A percentile compares a stretch with the other conserved stretches of the same genome.
These are phyloP conservation scores for Tulasnella sp. DNA, from an alignment of 768 basidiomycete species.

Conservation along the genomic window DNA sequence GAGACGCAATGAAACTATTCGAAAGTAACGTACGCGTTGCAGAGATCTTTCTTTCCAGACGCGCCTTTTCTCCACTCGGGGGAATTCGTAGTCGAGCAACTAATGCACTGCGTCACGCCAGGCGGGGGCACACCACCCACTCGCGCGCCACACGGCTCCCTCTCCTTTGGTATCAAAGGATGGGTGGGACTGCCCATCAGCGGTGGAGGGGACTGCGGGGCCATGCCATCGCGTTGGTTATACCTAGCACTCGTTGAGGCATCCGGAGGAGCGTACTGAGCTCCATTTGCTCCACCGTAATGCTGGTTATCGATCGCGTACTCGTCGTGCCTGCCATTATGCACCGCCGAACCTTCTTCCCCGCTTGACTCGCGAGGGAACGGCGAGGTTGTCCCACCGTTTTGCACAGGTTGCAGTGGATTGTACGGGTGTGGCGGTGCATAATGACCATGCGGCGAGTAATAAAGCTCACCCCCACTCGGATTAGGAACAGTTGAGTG, in stretches of 20 bases:
- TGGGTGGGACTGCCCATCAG: constrained; percentile 44
- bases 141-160: constrained; percentile 31
- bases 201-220: constrained; percentile 45
- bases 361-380: background rate
- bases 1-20: constrained; percentile 18
- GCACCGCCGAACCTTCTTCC: background rate
- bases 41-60: constrained; percentile 81
- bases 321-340: background rate
- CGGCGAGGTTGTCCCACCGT: background rate
- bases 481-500: background rate
- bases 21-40: constrained; percentile 64
- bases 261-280: background rate
- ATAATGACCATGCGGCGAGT: background rate
- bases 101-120: constrained; percentile 62
- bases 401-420: background rate
- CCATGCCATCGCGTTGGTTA: constrained; percentile 25
- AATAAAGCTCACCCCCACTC: background rate
- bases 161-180: constrained; percentile 37
- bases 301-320: background rate
- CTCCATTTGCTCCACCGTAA: background rate
- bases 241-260: background rate
- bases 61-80: constrained; percentile 91
- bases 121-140: constrained; percentile 53
- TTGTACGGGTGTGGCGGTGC: background rate
- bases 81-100: constrained; percentile 69